Percentiles rank a stretch among this genome's conserved stretches.
phyloP scores from a whole-genome alignment of 2,329 filamentous ascomycete species.

The Cercospora nicotianae region DNA sequence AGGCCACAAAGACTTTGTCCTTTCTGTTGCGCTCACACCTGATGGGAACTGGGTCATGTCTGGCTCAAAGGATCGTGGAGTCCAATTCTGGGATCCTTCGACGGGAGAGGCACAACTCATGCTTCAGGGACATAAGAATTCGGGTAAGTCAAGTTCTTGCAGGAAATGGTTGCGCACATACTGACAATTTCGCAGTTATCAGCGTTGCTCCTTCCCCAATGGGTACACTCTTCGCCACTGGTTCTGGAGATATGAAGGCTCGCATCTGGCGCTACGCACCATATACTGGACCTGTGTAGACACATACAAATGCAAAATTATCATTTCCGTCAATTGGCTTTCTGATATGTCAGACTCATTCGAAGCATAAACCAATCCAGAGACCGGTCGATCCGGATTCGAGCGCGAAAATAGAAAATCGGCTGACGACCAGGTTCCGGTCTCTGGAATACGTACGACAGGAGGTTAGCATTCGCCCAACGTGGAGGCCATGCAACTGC shows the following conservation, averaged over 20 bases:
- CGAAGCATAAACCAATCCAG: neutral
- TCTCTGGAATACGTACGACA: neutral
- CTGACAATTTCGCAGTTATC: constrained; percentile 63
- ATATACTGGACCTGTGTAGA: constrained; percentile 19
- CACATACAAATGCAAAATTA: neutral
- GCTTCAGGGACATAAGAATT: constrained; percentile 98
- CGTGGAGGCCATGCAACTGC: neutral
- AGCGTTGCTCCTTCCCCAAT: constrained; percentile 91
- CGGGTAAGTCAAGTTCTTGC: constrained; percentile 52
- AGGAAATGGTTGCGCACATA: neutral
- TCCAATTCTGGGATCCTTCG: constrained; percentile 97
- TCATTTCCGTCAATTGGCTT: neutral
- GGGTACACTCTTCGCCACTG: constrained; percentile 88
- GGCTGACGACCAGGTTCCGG: neutral
- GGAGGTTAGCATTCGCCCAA: neutral
- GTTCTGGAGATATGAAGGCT: constrained; percentile 95
- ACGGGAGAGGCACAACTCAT: constrained; percentile 95
- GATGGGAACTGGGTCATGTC: constrained; percentile 95
- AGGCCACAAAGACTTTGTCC: constrained; percentile 97
- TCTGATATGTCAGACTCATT: neutral
- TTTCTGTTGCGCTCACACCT: constrained; percentile 91
- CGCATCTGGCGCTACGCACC: constrained; percentile 83
- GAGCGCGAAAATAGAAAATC: neutral
- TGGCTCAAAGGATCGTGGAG: constrained; percentile 93
- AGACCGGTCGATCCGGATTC: neutral